phyloP scores from a whole-genome alignment of 2,329 filamentous ascomycete genomes.

The Rhinocladiella mackenziei region DNA sequence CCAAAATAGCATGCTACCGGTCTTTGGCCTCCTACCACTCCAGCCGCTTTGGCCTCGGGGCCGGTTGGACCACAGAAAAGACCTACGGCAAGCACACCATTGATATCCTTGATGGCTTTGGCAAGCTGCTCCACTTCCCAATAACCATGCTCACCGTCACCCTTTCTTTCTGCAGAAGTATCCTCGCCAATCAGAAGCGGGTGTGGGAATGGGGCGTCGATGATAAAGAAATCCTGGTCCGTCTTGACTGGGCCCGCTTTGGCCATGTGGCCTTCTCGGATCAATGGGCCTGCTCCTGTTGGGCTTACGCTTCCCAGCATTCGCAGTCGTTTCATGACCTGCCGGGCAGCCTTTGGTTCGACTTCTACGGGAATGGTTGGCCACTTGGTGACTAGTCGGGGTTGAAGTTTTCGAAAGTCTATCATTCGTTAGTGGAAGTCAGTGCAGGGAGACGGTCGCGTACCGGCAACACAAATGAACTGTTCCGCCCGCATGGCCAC shows the following conservation, averaged over 20 bases:
- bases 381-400: constrained; percentile 71
- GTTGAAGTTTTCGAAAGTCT: constrained; percentile 88
- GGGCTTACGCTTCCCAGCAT: constrained; percentile 70
- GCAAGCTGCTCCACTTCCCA: constrained; percentile 80
- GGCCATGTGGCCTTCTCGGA: constrained; percentile 67
- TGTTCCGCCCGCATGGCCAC: constrained; percentile 79
- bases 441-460: constrained; percentile 30
- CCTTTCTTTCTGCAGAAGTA: constrained; percentile 45
- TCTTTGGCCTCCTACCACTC: constrained; percentile 72
- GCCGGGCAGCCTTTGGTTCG: constrained; percentile 73
- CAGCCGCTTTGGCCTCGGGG: constrained; percentile 58
- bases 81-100: constrained; percentile 86
- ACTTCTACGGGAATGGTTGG: constrained; percentile 89
- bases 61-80: constrained; percentile 84
- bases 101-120: constrained; percentile 70
- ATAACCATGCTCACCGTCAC: constrained; percentile 58
- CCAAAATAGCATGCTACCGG: constrained; percentile 95
- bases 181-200: constrained; percentile 64
- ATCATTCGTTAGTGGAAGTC: constrained; percentile 18
- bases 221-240: constrained; percentile 82
- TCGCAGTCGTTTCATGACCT: constrained; percentile 68
- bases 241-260: constrained; percentile 83
- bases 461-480: constrained; percentile 82
- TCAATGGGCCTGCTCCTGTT: constrained; percentile 34
- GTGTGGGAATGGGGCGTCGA: constrained; percentile 79